Conservation (phyloP, 345 rosid genomes). For the Lagerstroemia speciosa region DNA sequence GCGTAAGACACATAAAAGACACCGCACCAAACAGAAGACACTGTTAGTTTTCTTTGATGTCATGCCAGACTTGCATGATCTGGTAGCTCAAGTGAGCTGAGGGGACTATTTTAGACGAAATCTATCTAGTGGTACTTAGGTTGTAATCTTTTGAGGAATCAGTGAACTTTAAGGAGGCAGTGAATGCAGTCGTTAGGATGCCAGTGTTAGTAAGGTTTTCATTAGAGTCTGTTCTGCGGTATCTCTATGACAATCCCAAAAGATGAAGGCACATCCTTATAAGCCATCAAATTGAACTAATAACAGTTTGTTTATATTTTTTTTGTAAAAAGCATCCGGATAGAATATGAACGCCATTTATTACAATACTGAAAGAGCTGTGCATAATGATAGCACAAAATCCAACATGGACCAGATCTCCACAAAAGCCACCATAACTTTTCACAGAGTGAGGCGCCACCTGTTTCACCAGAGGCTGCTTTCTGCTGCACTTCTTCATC, state of each 20-base stretch:
- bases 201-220: too few relatives aligned
- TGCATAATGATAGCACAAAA: neutral
- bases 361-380: neutral
- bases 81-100: too few relatives aligned
- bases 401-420: neutral
- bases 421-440: neutral
- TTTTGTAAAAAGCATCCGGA: neutral
- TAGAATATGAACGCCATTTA: neutral
- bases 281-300: neutral
- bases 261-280: neutral
- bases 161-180: too few relatives aligned
- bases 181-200: too few relatives aligned
- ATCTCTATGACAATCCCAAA: neutral
- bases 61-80: too few relatives aligned
- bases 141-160: too few relatives aligned
- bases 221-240: neutral
- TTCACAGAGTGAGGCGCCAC: constrained; percentile 19
- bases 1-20: neutral
- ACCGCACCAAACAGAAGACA: neutral
- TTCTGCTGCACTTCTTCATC: constrained; percentile 74
- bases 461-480: constrained; percentile 56
- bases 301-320: neutral
- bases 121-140: too few relatives aligned
- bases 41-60: too few relatives aligned
- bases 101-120: too few relatives aligned